Conservation (phyloP, 495 filamentous ascomycete genomes). For the Tetracladium setigerum region DNA sequence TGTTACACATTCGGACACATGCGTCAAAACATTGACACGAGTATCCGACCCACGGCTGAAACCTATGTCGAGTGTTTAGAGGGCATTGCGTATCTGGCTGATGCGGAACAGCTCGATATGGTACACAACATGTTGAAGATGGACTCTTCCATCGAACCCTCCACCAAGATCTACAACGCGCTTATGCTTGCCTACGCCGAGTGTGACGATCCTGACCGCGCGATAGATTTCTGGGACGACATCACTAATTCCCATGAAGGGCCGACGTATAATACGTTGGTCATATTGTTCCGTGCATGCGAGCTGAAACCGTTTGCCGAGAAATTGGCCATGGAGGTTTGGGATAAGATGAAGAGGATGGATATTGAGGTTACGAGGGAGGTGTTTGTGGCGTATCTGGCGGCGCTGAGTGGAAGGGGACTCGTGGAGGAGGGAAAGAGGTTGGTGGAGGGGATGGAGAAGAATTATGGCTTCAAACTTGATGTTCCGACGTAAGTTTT, state of each 20-base stretch:
- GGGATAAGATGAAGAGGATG: conserved; percentile 63
- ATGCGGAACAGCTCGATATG: conserved; percentile 57
- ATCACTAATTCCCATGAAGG: conserved; percentile 73
- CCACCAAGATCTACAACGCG: conserved; percentile 68
- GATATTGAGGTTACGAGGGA: conserved; percentile 65
- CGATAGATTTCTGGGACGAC: conserved; percentile 72
- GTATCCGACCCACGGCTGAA: conserved; percentile 54
- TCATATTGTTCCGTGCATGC: conserved; percentile 70
- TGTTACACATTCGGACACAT: conserved; percentile 83
- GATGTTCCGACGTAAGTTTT: conserved; percentile 62
- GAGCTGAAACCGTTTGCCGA: conserved; percentile 56
- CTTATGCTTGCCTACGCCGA: conserved; percentile 79
- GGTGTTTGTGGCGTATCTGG: conserved; percentile 67
- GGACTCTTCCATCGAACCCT: conserved; percentile 67
- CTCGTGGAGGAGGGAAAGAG: conserved; percentile 55
- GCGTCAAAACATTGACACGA: conserved; percentile 52
- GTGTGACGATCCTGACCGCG: conserved; percentile 53
- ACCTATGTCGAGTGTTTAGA: conserved; percentile 72
- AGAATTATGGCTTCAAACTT: conserved; percentile 53
- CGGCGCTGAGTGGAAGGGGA: conserved; percentile 62
- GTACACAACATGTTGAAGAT: conserved; percentile 91
- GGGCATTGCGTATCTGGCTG: conserved; percentile 59
- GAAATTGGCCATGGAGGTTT: conserved; percentile 59
- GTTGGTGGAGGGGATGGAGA: conserved; percentile 57
- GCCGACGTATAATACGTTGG: conserved; percentile 69